Base-by-base conservation (phyloP, 805 yeast species). In the Brettanomyces sp. region DNA sequence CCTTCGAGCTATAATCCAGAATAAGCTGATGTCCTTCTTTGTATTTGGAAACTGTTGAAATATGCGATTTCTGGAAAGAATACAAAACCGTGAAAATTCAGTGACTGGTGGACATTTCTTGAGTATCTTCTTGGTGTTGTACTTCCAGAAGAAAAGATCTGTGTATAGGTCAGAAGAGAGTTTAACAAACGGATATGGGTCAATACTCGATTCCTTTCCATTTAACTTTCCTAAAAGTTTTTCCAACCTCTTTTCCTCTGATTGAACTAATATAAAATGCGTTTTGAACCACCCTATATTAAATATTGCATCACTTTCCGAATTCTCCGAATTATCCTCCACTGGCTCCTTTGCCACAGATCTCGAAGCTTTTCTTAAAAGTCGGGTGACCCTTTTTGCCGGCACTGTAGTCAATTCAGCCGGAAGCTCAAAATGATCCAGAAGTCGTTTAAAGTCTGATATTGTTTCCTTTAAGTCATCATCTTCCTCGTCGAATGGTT, bases 81-180 rank as follows among this genome's bases (percentile, higher is more conserved):
- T 33, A 39, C 63, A 62, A 45, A 57, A 63, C 22, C 57, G 46
- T 8, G 59, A 63, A 47, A 61, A 58, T 33, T 59, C 62, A 12
- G 64, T 57, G 5, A 54, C 39, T 9, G 59, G 62, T 23, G 52
- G 49, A 6, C 58, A 52, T 12, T 49, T 53, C 12, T 52, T 50
- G 21, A 63, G 45, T 25, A 63, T 47, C 23, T 44, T 21, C n/a
- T 34, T 45, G 0, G 58, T 51, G 12, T 49, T 41, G n/a, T 18
- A 18, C 37, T 30, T 41, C 24, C 14, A 41, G 37, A 18, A 18
- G 32, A 28, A 28, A 28, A 28, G 32, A 28, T 28, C 32, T 7
- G 32, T 28, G 32, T 28, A 28, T 9, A 28, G 11, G 11, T 28
- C 32, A 28, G 32, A 28, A 28, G 32, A 28, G 7, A 28, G 11